A percentile compares a stretch with the other conserved stretches of the same genome.
These are phyloP conservation scores for Caloboletus firmus DNA, from an alignment of 1,284 basidiomycete species.

Conservation along the genomic window DNA sequence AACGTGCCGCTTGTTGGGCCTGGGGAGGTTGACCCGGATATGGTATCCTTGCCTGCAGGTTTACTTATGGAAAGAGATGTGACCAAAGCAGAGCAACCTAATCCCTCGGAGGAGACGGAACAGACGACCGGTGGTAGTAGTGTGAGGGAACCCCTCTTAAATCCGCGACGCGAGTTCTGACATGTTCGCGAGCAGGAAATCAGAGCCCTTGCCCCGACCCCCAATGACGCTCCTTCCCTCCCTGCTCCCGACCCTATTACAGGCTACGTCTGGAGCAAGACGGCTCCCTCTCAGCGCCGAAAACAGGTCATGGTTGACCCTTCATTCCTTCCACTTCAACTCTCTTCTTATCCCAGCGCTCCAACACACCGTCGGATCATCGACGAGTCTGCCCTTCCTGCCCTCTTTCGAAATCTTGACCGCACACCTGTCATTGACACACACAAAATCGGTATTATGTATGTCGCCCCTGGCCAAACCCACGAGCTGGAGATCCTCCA, in stretches of 20 bases:
- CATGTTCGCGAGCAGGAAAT: slow-evolving; percentile 23
- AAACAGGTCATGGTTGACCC: slow-evolving; percentile 87
- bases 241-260: slow-evolving; percentile 65
- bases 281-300: slow-evolving; percentile 82
- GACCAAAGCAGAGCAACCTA: slow-evolving; percentile 33
- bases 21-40: slow-evolving; percentile 80
- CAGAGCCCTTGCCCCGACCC: slow-evolving; percentile 6
- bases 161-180: slow-evolving; percentile 11
- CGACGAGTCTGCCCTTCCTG: slow-evolving; percentile 52
- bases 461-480: slow-evolving; percentile 90
- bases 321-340: slow-evolving; percentile 82
- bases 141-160: slow-evolving; percentile 12
- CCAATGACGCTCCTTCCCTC: slow-evolving; percentile 17
- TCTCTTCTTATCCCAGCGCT: slow-evolving; percentile 74
- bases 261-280: slow-evolving; percentile 82
- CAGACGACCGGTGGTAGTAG: neutral
- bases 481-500: slow-evolving; percentile 84
- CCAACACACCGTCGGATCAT: slow-evolving; percentile 50
- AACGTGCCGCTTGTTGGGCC: slow-evolving; percentile 84
- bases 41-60: slow-evolving; percentile 67
- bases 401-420: slow-evolving; percentile 74
- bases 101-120: slow-evolving; percentile 14
- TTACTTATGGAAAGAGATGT: slow-evolving; percentile 70
- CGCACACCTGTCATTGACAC: slow-evolving; percentile 95
- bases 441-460: slow-evolving; percentile 95